Evolutionary conservation across 2,329 filamentous ascomycete genomes (phyloP), one percentile per base, ranked within the genome.

Genomic region (Daldinia sp.): DNA sequence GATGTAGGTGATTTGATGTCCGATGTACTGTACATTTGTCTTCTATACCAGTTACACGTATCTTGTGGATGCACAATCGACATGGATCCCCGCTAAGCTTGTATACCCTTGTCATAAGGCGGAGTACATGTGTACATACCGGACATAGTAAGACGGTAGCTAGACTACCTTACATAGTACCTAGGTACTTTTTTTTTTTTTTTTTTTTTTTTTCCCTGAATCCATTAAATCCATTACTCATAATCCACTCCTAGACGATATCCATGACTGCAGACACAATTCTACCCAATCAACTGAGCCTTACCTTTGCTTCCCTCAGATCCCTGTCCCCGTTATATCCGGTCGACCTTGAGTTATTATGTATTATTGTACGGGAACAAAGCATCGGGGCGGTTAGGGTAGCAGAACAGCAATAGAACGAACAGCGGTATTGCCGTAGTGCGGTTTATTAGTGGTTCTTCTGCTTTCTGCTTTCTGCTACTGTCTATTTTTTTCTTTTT

Each of bases 271-370:
- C 35, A 51, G 53, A 61, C 19, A 49, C 45, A 15, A 50, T 39
- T 51, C 48, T 58, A 51, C 53, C 58, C 61, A 67, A 67, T 64
- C 50, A 61, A 29, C 54, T 45, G 49, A 49, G 57, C 43, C 47
- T 49, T 25, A 29, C 50, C 34, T 53, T 45, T 55, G 8, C n/a
- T 41, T 37, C 37, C 29, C 29, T 19, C 13, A 30, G n/a, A 67
- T 59, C 64, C 64, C 61, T 64, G 64, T 54, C 64, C 61, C 64
- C 64, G 64, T 67, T 64, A 63, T 61, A 67, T 67, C 64, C 64
- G 64, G 64, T 59, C 30, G 50, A n/a, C n/a, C 37, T 27, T 59
- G 52, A 59, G 47, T 56, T 62, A 58, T 64, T 58, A 65, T 65
- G 62, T 60, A 59, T n/a, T 51, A 48, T 35, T 50, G 47, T 50